Conservation (phyloP, 768 basidiomycete genomes). For the Naematelia encephala region DNA sequence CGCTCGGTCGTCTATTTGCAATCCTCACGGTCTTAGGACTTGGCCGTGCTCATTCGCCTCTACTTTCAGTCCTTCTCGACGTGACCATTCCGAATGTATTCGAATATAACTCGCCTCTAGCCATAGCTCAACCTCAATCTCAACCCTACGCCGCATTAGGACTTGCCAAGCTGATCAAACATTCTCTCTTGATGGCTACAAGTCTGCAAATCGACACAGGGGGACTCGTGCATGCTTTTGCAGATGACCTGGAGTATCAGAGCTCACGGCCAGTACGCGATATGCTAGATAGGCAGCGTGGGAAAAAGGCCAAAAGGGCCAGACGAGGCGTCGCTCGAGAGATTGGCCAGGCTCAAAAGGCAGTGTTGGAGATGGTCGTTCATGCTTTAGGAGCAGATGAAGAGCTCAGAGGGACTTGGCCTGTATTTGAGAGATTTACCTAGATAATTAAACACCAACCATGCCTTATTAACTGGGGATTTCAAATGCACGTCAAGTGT, state of each 20-base stretch:
- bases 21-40: neutral
- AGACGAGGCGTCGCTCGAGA: neutral
- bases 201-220: neutral
- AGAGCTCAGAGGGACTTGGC: constrained; percentile 7
- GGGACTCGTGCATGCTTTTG: constrained; percentile 1
- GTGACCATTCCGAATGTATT: neutral
- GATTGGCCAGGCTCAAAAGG: constrained; percentile 3
- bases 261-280: constrained; percentile 6
- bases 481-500: too few relatives aligned
- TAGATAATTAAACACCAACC: too few relatives aligned
- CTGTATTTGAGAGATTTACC: constrained; percentile 8
- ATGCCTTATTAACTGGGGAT: too few relatives aligned
- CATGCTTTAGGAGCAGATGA: constrained; percentile 18
- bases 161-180: neutral
- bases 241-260: constrained; percentile 11
- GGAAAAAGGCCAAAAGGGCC: neutral
- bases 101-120: neutral
- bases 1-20: neutral
- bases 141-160: neutral
- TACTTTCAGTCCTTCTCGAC: neutral
- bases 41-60: neutral
- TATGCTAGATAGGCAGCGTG: neutral
- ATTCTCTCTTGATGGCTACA: neutral
- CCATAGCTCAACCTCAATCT: neutral
- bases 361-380: constrained; percentile 12